Percentiles rank a stretch among this genome's conserved stretches.
Conservation (phyloP, 208 protist genomes). For the Porcisia deanei region DNA sequence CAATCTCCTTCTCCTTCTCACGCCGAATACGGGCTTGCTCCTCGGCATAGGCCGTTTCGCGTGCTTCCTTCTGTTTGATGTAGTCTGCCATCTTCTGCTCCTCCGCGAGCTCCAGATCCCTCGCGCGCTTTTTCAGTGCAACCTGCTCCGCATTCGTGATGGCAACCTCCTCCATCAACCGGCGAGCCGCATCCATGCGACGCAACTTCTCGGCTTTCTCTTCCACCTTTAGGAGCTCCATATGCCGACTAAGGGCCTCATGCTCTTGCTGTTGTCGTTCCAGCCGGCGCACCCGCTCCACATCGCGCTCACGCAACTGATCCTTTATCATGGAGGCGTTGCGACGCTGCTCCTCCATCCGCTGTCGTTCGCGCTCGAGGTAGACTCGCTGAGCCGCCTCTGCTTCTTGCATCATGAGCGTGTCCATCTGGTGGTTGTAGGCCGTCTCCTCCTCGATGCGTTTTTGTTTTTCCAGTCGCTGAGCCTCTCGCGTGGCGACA, state of each 20-base stretch:
- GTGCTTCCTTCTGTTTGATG: constrained; percentile 80
- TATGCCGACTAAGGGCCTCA: constrained; percentile 92
- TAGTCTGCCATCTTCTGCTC: constrained; percentile 90
- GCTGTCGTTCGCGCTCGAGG: constrained; percentile 86
- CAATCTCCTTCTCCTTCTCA: constrained; percentile 93
- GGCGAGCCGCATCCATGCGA: constrained; percentile 68
- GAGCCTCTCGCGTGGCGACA: constrained; percentile 90
- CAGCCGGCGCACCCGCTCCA: constrained; percentile 87
- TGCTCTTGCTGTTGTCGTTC: constrained; percentile 93
- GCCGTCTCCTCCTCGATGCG: constrained; percentile 58
- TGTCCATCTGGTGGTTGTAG: constrained; percentile 78
- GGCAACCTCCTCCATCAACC: constrained; percentile 92
- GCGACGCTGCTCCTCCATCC: constrained; percentile 76
- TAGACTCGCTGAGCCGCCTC: constrained; percentile 87
- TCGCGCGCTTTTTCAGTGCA: constrained; percentile 80
- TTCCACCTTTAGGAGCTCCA: constrained; percentile 86
- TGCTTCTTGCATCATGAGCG: constrained; percentile 86
- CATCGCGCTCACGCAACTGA: constrained; percentile 90
- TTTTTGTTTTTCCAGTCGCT: constrained; percentile 80
- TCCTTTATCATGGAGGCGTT: constrained; percentile 86
- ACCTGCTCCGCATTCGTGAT: constrained; percentile 95
- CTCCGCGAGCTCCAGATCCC: constrained; percentile 81
- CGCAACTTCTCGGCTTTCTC: constrained; percentile 85
- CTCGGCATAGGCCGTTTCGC: constrained; percentile 85
- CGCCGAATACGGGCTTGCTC: constrained; percentile 79